These are phyloP conservation scores for Aspergillus nidulans DNA, from an alignment of 495 filamentous ascomycete species.

Conservation along the genomic window DNA sequence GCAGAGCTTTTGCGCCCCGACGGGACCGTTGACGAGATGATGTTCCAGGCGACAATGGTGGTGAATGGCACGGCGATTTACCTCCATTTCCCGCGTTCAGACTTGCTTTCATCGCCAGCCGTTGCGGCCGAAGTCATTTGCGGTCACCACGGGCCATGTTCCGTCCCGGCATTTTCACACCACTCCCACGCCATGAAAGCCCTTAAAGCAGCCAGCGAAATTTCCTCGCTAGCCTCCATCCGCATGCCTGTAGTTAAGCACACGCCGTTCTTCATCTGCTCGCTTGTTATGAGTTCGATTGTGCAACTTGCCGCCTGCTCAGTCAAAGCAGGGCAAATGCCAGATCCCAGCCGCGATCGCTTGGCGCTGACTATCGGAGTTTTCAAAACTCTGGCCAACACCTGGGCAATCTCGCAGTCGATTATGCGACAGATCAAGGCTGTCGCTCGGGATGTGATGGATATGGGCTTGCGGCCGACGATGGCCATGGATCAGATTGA, in stretches of 20 bases:
- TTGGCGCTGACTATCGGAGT: slow-evolving; percentile 80
- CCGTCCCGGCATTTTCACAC: slow-evolving; percentile 48
- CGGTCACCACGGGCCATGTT: slow-evolving; percentile 40
- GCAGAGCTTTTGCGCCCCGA: slow-evolving; percentile 62
- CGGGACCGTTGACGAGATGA: slow-evolving; percentile 73
- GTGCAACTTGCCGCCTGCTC: slow-evolving; percentile 62
- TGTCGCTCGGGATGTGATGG: slow-evolving; percentile 44
- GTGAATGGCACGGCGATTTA: slow-evolving; percentile 54
- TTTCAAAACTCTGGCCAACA: slow-evolving; percentile 64
- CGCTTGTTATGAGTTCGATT: slow-evolving; percentile 58
- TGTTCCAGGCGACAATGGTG: slow-evolving; percentile 89
- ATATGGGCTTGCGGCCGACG: slow-evolving; percentile 40
- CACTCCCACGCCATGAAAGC: slow-evolving; percentile 76
- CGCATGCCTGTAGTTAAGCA: slow-evolving; percentile 68
- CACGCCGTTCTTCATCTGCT: slow-evolving; percentile 86
- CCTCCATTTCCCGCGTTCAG: slow-evolving; percentile 46
- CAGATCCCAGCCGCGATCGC: slow-evolving; percentile 65
- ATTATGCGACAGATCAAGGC: slow-evolving; percentile 69
- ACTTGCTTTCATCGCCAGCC: slow-evolving; percentile 44
- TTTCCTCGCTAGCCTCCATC: slow-evolving; percentile 73
- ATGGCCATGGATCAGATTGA: slow-evolving; percentile 42
- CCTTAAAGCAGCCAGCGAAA: slow-evolving; percentile 68
- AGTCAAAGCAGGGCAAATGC: slow-evolving; percentile 65
- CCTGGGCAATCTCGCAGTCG: slow-evolving; percentile 73
- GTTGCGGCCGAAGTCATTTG: slow-evolving; percentile 47